Evolutionary conservation across 2,329 filamentous ascomycete species (phyloP).

Genomic region (Aspergillus spinulosporus): DNA sequence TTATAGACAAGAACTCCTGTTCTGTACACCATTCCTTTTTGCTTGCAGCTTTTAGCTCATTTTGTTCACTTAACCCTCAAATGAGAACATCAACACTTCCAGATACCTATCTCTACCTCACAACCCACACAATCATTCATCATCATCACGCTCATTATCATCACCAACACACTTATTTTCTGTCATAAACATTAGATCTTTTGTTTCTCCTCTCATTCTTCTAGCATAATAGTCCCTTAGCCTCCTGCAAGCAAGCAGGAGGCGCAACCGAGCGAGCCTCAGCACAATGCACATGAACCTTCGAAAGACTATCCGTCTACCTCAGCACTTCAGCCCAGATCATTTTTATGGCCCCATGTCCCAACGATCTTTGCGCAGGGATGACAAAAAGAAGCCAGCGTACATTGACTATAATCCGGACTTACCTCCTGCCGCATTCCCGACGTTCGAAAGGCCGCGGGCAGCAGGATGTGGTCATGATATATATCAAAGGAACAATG

Average conservation of each 20-base stretch:
- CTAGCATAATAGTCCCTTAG: neutral
- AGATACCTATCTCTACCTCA: neutral
- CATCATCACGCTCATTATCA: no score
- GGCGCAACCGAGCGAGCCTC: neutral
- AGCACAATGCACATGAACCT: conserved; percentile 32
- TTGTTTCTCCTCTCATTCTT: neutral
- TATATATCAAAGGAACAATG: neutral
- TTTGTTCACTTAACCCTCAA: neutral
- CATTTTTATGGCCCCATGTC: conserved; percentile 20
- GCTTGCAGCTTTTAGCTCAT: neutral
- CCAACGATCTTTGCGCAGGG: conserved; percentile 13
- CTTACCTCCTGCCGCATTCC: conserved; percentile 45
- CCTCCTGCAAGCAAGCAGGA: neutral
- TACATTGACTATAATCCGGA: conserved; percentile 41
- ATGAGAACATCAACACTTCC: neutral
- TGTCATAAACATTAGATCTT: neutral
- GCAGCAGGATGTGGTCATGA: neutral
- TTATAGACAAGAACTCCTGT: neutral
- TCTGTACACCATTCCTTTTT: neutral
- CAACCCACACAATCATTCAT: neutral
- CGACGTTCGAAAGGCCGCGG: conserved; percentile 34
- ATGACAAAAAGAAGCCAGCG: conserved; percentile 15
- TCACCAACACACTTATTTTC: neutral
- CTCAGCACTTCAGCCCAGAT: conserved; percentile 25
- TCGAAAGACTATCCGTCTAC: conserved; percentile 30